Conservation (phyloP, 306 rosid genomes). For the Pterocarpus macrocarpus region DNA sequence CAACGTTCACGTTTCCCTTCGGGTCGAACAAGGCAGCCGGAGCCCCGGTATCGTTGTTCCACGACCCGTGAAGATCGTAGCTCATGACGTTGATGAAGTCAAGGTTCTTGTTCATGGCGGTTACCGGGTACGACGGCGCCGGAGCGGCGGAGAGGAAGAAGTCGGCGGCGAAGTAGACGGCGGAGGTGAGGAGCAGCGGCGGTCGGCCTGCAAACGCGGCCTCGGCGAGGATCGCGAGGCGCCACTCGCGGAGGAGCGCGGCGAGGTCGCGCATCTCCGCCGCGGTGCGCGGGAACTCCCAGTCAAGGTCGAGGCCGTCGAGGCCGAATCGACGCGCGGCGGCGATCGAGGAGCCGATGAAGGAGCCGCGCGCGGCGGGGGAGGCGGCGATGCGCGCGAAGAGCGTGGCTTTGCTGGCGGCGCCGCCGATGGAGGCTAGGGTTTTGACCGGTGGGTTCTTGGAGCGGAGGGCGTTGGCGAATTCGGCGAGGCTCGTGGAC, state of each 20-base stretch:
- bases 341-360: constrained; percentile 65
- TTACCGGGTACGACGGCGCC: constrained; percentile 52
- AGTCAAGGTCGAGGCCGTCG: constrained; percentile 74
- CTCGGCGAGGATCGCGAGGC: constrained; percentile 48
- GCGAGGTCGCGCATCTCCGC: constrained; percentile 58
- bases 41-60: constrained; percentile 51
- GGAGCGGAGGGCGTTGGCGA: constrained; percentile 54
- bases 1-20: constrained; percentile 44
- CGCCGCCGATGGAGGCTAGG: constrained; percentile 73
- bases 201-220: constrained; percentile 22
- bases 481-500: constrained; percentile 46
- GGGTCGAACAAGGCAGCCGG: constrained; percentile 65
- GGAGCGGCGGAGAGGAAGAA: constrained; percentile 36
- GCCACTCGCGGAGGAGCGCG: constrained; percentile 55
- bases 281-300: constrained; percentile 75
- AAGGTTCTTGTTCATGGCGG: constrained; percentile 49
- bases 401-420: constrained; percentile 7
- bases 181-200: constrained; percentile 70
- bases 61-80: constrained; percentile 68
- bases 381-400: constrained; percentile 59
- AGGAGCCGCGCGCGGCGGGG: constrained; percentile 55
- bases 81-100: constrained; percentile 80
- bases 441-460: constrained; percentile 52
- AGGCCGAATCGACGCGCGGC: constrained; percentile 70
- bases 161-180: constrained; percentile 67